These are phyloP conservation scores for Colletotrichum salicis DNA, from an alignment of 2,329 filamentous ascomycete species.

Conservation along the genomic window DNA sequence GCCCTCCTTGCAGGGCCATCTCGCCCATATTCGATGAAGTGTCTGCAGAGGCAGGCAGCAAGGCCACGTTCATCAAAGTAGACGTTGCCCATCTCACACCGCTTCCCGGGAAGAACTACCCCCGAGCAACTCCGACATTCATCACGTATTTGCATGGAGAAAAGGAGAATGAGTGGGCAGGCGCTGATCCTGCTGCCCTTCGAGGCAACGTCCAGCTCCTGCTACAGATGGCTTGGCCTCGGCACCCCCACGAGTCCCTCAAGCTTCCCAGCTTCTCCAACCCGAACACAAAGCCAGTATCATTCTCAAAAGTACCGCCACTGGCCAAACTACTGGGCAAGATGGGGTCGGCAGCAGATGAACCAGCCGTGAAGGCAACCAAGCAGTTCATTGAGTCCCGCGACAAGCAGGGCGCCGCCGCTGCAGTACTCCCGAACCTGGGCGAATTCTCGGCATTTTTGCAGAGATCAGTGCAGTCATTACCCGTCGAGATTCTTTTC, in stretches of 20 bases:
- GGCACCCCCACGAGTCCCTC: slow-evolving; percentile 79
- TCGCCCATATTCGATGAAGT: slow-evolving; percentile 86
- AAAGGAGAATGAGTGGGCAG: slow-evolving; percentile 83
- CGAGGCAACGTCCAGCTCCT: slow-evolving; percentile 78
- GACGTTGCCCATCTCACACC: slow-evolving; percentile 72
- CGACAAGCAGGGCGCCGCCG: slow-evolving; percentile 65
- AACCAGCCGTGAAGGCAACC: slow-evolving; percentile 71
- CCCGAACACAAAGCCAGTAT: slow-evolving; percentile 71
- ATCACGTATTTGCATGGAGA: slow-evolving; percentile 82
- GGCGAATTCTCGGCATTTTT: slow-evolving; percentile 72
- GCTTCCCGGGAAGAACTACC: slow-evolving; percentile 61
- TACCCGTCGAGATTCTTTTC: slow-evolving; percentile 77
- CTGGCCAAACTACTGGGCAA: slow-evolving; percentile 84
- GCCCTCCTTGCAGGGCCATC: slow-evolving; percentile 82
- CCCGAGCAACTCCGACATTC: slow-evolving; percentile 88
- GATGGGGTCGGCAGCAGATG: slow-evolving; percentile 71
- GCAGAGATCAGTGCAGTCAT: slow-evolving; percentile 59
- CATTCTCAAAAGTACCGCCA: slow-evolving; percentile 83
- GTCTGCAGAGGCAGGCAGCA: slow-evolving; percentile 75
- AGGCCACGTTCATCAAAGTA: slow-evolving; percentile 81
- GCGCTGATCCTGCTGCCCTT: slow-evolving; percentile 76
- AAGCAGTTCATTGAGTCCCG: slow-evolving; percentile 77
- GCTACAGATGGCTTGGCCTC: slow-evolving; percentile 77
- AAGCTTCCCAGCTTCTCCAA: slow-evolving; percentile 76
- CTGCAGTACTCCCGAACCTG: slow-evolving; percentile 78